Percentiles rank a stretch among this genome's conserved stretches.
These are phyloP conservation scores for Vararia minispora DNA, from an alignment of 768 basidiomycete genomes.

Conservation along the genomic window DNA sequence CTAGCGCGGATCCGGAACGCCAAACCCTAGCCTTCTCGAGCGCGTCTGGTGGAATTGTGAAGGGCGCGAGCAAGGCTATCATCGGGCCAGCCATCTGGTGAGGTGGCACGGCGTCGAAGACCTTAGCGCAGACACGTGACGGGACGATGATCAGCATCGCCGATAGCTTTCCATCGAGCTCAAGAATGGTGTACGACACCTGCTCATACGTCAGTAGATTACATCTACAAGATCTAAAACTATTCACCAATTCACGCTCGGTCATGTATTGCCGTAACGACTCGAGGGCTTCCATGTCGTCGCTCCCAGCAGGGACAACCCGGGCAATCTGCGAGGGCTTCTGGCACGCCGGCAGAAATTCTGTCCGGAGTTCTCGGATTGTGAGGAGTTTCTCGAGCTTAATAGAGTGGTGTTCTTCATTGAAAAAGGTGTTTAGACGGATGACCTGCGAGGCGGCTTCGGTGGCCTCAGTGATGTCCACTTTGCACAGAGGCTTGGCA, in stretches of 20 bases:
- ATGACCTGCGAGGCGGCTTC: constrained; percentile 30
- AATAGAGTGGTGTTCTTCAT: constrained; percentile 26
- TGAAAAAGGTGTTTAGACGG: constrained; percentile 38
- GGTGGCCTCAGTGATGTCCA: constrained; percentile 34
- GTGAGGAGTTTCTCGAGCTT: constrained; percentile 37
- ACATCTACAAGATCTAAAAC: neutral
- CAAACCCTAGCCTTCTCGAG: too few relatives aligned
- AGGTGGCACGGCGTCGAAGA: too few relatives aligned
- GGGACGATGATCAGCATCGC: constrained; percentile 52
- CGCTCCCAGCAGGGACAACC: constrained; percentile 28
- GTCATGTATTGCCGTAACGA: constrained; percentile 38
- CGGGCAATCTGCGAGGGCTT: constrained; percentile 41
- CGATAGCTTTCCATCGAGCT: constrained; percentile 33
- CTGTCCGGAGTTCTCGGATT: constrained; percentile 31
- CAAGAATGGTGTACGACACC: constrained; percentile 28
- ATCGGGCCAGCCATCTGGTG: too few relatives aligned
- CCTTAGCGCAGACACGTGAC: too few relatives aligned
- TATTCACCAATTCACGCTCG: constrained; percentile 26
- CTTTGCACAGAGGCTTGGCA: constrained; percentile 36
- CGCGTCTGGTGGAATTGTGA: too few relatives aligned
- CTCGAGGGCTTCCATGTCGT: constrained; percentile 29
- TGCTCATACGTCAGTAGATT: constrained; percentile 7
- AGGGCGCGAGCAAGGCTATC: too few relatives aligned
- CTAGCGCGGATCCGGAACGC: too few relatives aligned
- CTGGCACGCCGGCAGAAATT: constrained; percentile 39